phyloP scores from a whole-genome alignment of 352 stramenopile species.

The Blastocystis sp. region DNA sequence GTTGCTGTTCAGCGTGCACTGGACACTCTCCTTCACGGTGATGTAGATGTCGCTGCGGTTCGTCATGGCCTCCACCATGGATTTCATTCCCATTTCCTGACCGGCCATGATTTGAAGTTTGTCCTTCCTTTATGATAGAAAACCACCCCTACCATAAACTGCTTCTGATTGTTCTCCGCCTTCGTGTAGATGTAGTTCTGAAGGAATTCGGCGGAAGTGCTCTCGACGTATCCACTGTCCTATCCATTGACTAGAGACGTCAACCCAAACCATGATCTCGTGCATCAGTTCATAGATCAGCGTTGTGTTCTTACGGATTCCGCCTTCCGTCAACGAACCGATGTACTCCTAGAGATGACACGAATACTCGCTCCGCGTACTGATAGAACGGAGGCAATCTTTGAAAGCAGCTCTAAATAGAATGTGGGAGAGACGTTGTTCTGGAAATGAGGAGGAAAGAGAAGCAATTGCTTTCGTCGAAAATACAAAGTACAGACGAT shows the following conservation, averaged over 20 bases:
- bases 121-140: neutral
- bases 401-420: constrained; percentile 14
- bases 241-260: neutral
- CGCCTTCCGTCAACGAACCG: constrained; percentile 38
- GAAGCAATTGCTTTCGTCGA: constrained; percentile 5
- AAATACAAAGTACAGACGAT: constrained; percentile 51
- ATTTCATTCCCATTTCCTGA: constrained; percentile 9
- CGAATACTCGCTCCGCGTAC: neutral
- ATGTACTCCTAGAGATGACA: constrained; percentile 33
- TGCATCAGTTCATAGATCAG: constrained; percentile 48
- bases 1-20: neutral
- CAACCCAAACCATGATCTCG: constrained; percentile 35
- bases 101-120: neutral
- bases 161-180: constrained; percentile 1
- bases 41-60: constrained; percentile 22
- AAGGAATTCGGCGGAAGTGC: neutral
- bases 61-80: constrained; percentile 3
- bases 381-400: neutral
- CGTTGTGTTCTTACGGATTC: constrained; percentile 34
- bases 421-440: constrained; percentile 37
- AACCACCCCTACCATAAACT: neutral
- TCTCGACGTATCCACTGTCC: constrained; percentile 25
- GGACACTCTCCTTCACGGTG: constrained; percentile 27
- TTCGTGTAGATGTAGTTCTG: neutral
- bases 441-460: neutral